Evolutionary conservation across 768 basidiomycete genomes (phyloP).

Genomic region (Nidularia sp.): DNA sequence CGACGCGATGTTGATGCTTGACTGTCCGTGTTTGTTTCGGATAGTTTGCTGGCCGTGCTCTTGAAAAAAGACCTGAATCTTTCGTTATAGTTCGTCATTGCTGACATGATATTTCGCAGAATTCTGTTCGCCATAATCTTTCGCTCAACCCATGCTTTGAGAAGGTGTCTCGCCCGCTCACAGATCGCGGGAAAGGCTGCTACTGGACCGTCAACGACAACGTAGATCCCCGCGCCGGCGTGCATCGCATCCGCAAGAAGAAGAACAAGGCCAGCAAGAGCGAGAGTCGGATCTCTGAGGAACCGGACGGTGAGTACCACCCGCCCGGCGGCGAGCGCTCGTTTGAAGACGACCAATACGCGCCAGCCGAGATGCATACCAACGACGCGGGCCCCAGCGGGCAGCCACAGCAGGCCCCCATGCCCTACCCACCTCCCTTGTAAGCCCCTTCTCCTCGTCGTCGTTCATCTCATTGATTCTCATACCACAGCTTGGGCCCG

Average conservation of each 20-base stretch:
- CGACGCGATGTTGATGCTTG: slow-evolving; percentile 66
- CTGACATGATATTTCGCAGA: slow-evolving; percentile 44
- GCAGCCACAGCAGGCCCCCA: slow-evolving; percentile 30
- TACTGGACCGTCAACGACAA: slow-evolving; percentile 93
- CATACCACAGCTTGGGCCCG: slow-evolving; percentile 8
- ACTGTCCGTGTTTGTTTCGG: slow-evolving; percentile 59
- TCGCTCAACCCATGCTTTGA: slow-evolving; percentile 90
- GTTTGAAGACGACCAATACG: slow-evolving; percentile 58
- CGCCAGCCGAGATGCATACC: slow-evolving; percentile 50
- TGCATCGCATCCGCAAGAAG: slow-evolving; percentile 86
- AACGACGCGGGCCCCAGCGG: slow-evolving; percentile 61
- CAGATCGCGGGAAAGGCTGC: slow-evolving; percentile 86
- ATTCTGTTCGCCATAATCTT: slow-evolving; percentile 87
- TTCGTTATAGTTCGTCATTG: slow-evolving; percentile 4
- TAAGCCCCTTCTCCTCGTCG: no score
- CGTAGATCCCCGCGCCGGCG: slow-evolving; percentile 85
- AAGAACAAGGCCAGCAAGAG: slow-evolving; percentile 57
- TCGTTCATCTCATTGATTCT: no score
- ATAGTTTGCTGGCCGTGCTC: slow-evolving; percentile 29
- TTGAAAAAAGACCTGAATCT: slow-evolving; percentile 20
- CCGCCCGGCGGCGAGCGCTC: slow-evolving; percentile 32
- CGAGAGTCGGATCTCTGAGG: slow-evolving; percentile 39
- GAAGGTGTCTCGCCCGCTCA: slow-evolving; percentile 87
- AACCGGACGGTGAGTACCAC: slow-evolving; percentile 64
- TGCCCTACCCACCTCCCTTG: slow-evolving; percentile 46